Evolutionary conservation across 163 green algal species (phyloP).

Genomic region (Trebouxiophyceae sp.): DNA sequence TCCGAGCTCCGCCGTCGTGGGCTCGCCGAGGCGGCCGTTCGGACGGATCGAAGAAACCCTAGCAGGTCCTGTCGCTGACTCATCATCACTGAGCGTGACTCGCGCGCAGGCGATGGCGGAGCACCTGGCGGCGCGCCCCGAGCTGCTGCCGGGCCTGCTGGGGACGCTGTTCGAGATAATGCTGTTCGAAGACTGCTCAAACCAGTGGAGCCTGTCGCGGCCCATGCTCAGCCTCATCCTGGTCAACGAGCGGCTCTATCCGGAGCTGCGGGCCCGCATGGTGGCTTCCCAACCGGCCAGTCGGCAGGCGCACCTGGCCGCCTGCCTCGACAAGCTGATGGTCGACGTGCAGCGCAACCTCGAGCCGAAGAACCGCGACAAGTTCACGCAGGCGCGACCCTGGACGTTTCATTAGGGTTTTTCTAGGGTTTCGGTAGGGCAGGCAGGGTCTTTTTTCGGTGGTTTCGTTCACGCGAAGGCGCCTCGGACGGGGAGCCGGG

Average conservation of each 20-base stretch:
- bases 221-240: conserved; percentile 97
- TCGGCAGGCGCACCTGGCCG: conserved; percentile 53
- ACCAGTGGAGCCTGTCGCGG: conserved; percentile 92
- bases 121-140: conserved; percentile 50
- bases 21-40: too few relatives aligned
- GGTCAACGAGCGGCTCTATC: conserved; percentile 67
- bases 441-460: not conserved
- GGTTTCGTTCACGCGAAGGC: not conserved
- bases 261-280: conserved; percentile 1
- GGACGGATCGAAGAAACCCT: too few relatives aligned
- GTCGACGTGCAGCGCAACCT: conserved; percentile 77
- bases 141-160: conserved; percentile 49
- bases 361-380: conserved; percentile 95
- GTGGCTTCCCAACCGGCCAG: conserved; percentile 55
- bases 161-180: conserved; percentile 94
- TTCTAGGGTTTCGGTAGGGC: not conserved
- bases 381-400: conserved; percentile 81
- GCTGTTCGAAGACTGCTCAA: conserved; percentile 96
- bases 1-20: too few relatives aligned
- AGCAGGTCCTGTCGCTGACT: too few relatives aligned
- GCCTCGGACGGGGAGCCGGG: not conserved
- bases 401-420: not conserved
- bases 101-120: conserved; percentile 47
- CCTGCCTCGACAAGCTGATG: conserved; percentile 93
- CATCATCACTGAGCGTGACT: too few relatives aligned